Evolutionary conservation across 768 basidiomycete species (phyloP).

Genomic region (Xerocomus spinulosus): DNA sequence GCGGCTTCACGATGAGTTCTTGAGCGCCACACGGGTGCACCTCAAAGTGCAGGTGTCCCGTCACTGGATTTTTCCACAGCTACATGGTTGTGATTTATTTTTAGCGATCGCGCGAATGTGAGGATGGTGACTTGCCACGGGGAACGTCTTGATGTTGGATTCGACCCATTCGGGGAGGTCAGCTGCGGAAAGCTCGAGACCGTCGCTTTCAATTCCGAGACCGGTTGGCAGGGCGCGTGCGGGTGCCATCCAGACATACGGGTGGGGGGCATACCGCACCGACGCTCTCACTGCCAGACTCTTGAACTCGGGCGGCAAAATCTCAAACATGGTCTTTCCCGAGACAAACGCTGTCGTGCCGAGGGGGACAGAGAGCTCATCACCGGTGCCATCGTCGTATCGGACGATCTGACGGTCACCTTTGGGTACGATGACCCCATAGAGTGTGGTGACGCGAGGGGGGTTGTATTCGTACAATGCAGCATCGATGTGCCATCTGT

Average conservation of each 20-base stretch:
- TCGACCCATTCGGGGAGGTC: constrained; percentile 85
- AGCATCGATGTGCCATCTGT: constrained; percentile 92
- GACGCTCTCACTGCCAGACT: constrained; percentile 72
- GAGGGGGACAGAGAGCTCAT: constrained; percentile 75
- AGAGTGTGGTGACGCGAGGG: constrained; percentile 82
- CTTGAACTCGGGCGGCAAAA: constrained; percentile 66
- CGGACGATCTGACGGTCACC: constrained; percentile 60
- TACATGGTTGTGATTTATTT: constrained; percentile 22
- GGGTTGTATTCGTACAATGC: constrained; percentile 74
- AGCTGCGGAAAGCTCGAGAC: constrained; percentile 57
- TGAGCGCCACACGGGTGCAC: constrained; percentile 79
- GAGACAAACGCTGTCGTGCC: constrained; percentile 85
- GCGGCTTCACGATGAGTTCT: constrained; percentile 67
- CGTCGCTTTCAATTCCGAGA: constrained; percentile 77
- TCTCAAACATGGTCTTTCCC: constrained; percentile 80
- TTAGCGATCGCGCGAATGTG: background rate
- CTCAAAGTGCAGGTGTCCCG: constrained; percentile 78
- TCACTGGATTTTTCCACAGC: constrained; percentile 92
- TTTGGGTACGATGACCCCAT: constrained; percentile 67
- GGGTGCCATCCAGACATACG: constrained; percentile 88
- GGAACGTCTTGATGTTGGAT: constrained; percentile 64
- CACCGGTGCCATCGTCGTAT: constrained; percentile 86
- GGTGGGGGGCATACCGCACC: constrained; percentile 80
- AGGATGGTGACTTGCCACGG: constrained; percentile 42
- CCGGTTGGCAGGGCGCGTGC: constrained; percentile 73